Percentiles rank a stretch among this genome's conserved stretches.
These are phyloP conservation scores for Diutina catenulata DNA, from an alignment of 1,139 yeast genomes.

Conservation along the genomic window DNA sequence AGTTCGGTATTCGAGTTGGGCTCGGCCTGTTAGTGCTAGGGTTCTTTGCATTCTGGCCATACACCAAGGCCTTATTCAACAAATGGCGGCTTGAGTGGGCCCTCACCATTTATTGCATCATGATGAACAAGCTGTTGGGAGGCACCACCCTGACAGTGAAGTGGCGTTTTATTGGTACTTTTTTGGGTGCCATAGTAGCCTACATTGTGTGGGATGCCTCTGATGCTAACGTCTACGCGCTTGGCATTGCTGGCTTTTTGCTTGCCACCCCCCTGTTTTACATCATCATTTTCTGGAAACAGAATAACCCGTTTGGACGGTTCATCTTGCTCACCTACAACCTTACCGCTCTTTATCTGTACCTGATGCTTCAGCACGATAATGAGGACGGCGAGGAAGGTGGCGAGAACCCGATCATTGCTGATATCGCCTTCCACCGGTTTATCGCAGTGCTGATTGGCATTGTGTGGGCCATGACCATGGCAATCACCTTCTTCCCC, in stretches of 20 bases:
- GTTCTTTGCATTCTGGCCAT: constrained; percentile 53
- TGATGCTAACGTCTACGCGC: constrained; percentile 43
- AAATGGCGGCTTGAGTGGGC: constrained; percentile 84
- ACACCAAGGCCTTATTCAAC: constrained; percentile 40
- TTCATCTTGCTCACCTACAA: constrained; percentile 70
- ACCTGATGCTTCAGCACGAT: constrained; percentile 51
- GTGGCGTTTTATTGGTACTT: constrained; percentile 68
- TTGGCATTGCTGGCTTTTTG: constrained; percentile 47
- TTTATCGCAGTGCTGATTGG: constrained; percentile 65
- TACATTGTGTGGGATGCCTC: constrained; percentile 45
- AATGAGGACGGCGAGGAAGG: constrained; percentile 61
- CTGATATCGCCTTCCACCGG: constrained; percentile 73
- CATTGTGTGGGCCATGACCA: constrained; percentile 62
- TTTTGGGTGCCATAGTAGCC: constrained; percentile 57
- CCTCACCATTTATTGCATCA: constrained; percentile 63
- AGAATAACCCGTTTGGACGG: constrained; percentile 54
- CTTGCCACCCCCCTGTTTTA: constrained; percentile 56
- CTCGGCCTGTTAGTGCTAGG: constrained; percentile 63
- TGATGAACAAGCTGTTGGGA: constrained; percentile 81
- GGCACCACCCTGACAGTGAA: constrained; percentile 75
- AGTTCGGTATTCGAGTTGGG: constrained; percentile 72
- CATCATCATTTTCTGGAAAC: constrained; percentile 56
- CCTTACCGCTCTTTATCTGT: constrained; percentile 67
- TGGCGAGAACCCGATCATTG: constrained; percentile 54
- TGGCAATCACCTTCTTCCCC: constrained; percentile 57